Percentiles rank a stretch among this genome's conserved stretches.
Evolutionary conservation across 495 filamentous ascomycete species (phyloP).

Genomic region (Penicillium coffeae): DNA sequence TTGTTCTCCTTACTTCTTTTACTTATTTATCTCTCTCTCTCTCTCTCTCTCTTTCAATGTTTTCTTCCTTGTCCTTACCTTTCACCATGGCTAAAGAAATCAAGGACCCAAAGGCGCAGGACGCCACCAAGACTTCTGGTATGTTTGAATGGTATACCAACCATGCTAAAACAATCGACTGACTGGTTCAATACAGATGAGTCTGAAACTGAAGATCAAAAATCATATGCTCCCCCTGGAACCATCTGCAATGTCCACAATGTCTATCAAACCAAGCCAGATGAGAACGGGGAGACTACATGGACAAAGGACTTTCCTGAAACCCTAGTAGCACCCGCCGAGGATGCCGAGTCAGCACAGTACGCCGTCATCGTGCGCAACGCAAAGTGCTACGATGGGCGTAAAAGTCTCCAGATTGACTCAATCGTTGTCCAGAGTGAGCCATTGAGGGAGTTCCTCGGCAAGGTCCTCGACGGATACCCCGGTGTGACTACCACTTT

Average conservation of each 20-base stretch:
- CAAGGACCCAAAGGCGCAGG: background rate
- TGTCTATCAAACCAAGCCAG: slow-evolving; percentile 30
- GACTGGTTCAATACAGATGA: background rate
- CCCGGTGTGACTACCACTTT: slow-evolving; percentile 60
- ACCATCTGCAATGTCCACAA: slow-evolving; percentile 28
- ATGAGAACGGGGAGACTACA: slow-evolving; percentile 15
- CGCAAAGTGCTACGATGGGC: slow-evolving; percentile 53
- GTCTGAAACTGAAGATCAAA: background rate
- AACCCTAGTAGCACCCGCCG: slow-evolving; percentile 44
- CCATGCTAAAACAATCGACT: background rate
- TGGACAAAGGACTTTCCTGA: slow-evolving; percentile 40
- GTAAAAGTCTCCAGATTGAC: slow-evolving; percentile 57
- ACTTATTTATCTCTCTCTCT: background rate
- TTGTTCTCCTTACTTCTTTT: background rate
- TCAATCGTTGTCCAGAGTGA: slow-evolving; percentile 65
- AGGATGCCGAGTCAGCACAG: slow-evolving; percentile 49
- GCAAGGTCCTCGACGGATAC: slow-evolving; percentile 55
- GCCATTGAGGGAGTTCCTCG: slow-evolving; percentile 54
- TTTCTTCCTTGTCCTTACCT: too few species aligned
- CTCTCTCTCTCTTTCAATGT: too few species aligned
- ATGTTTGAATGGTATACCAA: background rate
- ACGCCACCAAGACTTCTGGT: background rate
- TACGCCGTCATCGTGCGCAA: slow-evolving; percentile 53
- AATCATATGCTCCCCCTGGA: slow-evolving; percentile 13
- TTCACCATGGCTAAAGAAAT: background rate